Conservation (phyloP, 257 asterid species). For the Przewalskia tangutica region DNA sequence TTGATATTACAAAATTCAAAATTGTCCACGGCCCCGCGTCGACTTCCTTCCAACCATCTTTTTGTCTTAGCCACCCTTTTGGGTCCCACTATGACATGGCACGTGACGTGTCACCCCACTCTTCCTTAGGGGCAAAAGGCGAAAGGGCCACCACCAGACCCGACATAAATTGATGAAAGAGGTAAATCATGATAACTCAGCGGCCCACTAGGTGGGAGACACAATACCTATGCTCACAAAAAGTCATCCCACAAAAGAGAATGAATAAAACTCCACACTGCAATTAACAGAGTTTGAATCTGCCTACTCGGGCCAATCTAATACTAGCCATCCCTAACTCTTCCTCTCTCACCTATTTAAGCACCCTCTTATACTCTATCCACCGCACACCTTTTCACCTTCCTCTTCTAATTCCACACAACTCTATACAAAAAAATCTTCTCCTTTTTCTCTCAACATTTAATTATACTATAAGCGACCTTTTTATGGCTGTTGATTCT, state of each 20-base stretch:
- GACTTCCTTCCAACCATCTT: slow-evolving; percentile 26
- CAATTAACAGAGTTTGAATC: no score
- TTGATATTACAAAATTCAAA: slow-evolving; percentile 21
- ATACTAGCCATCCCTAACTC: no score
- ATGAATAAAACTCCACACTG: no score
- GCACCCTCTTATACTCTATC: slow-evolving; percentile 15
- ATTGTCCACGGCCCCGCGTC: slow-evolving; percentile 25
- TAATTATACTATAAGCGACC: background rate
- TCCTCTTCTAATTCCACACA: background rate
- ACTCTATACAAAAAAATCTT: background rate
- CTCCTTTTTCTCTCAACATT: background rate
- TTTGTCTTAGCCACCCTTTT: slow-evolving; percentile 18
- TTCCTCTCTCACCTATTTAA: slow-evolving; percentile 32
- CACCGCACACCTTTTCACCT: background rate
- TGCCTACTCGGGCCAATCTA: no score
- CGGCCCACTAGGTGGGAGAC: no score
- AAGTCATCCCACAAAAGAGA: no score
- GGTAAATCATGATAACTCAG: no score
- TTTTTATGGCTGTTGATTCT: slow-evolving; percentile 70
- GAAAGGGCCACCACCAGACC: no score
- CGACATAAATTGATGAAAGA: no score
- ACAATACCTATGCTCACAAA: no score
- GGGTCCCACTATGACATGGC: slow-evolving; percentile 36
- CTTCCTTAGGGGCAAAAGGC: no score
- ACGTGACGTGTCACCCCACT: slow-evolving; percentile 36